phyloP scores from a whole-genome alignment of 2,329 filamentous ascomycete species.

The Fusarium anguioides region DNA sequence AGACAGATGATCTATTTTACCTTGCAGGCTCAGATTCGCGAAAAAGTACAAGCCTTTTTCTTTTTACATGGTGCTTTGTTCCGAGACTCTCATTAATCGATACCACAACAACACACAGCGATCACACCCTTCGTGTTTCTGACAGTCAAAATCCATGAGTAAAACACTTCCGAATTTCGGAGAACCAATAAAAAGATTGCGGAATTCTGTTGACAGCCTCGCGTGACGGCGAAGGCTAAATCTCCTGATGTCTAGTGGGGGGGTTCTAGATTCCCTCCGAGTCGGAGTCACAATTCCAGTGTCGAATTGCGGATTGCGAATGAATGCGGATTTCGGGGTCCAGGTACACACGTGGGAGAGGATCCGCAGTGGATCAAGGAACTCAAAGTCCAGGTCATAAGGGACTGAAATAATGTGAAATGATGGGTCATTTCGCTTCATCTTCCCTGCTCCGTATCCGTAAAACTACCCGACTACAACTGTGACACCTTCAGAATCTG shows the following conservation, averaged over 20 bases:
- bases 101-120: not conserved
- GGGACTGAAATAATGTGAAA: no score
- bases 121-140: no score
- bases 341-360: constrained; percentile 5
- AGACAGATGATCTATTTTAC: not conserved
- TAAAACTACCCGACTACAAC: not conserved
- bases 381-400: not conserved
- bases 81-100: not conserved
- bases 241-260: constrained; percentile 24
- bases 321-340: not conserved
- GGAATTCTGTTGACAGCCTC: not conserved
- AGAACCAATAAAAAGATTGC: not conserved
- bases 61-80: no score
- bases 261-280: not conserved
- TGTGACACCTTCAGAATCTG: not conserved
- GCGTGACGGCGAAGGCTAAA: constrained; percentile 8
- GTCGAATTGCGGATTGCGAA: not conserved
- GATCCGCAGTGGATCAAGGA: constrained; percentile 1
- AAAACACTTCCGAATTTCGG: not conserved
- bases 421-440: not conserved
- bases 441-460: not conserved
- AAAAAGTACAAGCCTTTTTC: no score
- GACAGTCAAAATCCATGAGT: not conserved
- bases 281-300: constrained; percentile 5
- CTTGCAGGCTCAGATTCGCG: not conserved